Evolutionary conservation across 129 eudicot genomes (phyloP).

Genomic region (Calendula officinalis): DNA sequence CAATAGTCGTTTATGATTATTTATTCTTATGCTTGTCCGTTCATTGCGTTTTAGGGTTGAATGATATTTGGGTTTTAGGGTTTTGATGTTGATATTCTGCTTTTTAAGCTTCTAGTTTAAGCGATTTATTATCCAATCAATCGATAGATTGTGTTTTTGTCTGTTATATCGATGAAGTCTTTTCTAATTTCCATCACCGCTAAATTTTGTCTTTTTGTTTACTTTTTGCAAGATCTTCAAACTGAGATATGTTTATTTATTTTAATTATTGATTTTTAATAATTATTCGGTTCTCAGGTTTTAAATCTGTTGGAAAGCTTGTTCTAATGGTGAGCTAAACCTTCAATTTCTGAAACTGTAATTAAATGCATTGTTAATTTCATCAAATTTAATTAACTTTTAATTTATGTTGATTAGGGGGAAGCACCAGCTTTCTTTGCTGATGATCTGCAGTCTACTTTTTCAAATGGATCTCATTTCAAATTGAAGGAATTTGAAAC

Average conservation of each 20-base stretch:
- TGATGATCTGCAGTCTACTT: slow-evolving; percentile 43
- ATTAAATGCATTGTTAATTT: slow-evolving; percentile 1
- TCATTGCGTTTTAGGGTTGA: slow-evolving; percentile 6
- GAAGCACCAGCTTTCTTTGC: slow-evolving; percentile 77
- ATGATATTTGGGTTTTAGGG: slow-evolving; percentile 18
- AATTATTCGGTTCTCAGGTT: slow-evolving; percentile 11
- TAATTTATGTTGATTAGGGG: slow-evolving; percentile 50
- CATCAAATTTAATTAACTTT: slow-evolving; percentile 15
- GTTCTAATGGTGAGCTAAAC: slow-evolving; percentile 33
- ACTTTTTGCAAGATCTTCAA: slow-evolving; percentile 30
- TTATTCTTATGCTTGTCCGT: not conserved
- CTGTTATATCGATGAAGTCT: slow-evolving; percentile 15
- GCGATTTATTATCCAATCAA: not conserved
- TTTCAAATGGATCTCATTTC: slow-evolving; percentile 43
- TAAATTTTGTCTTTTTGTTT: slow-evolving; percentile 25
- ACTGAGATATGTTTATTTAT: slow-evolving; percentile 9
- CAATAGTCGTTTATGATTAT: not conserved
- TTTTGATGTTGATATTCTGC: slow-evolving; percentile 5
- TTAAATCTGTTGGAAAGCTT: slow-evolving; percentile 28
- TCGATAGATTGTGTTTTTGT: slow-evolving; percentile 12
- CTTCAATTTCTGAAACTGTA: not conserved
- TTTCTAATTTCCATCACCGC: slow-evolving; percentile 8
- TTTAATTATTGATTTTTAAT: not conserved
- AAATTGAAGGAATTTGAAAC: slow-evolving; percentile 51
- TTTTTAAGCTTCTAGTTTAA: slow-evolving; percentile 14